phyloP scores from a whole-genome alignment of 352 stramenopile species.

The Phytophthora cactorum region DNA sequence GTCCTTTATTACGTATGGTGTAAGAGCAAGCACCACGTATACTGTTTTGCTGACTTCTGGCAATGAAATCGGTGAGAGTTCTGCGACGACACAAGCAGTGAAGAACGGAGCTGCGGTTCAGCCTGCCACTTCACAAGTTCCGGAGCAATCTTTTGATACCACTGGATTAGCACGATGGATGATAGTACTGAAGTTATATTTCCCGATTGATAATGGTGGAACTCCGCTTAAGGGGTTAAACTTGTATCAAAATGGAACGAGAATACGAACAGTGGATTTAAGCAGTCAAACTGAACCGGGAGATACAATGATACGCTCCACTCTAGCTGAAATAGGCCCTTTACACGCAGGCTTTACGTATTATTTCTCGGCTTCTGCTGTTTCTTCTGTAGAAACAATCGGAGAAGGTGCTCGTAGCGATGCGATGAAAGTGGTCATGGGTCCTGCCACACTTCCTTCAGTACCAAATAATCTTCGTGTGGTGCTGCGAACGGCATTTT shows the following conservation, averaged over 20 bases:
- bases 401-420: constrained; percentile 46
- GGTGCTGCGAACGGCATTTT: constrained; percentile 28
- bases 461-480: constrained; percentile 42
- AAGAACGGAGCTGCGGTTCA: constrained; percentile 34
- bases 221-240: constrained; percentile 36
- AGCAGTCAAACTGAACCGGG: constrained; percentile 15
- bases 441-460: constrained; percentile 43
- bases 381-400: constrained; percentile 34
- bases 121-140: constrained; percentile 33
- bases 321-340: constrained; percentile 28
- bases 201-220: constrained; percentile 51
- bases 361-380: constrained; percentile 36
- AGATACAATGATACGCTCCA: constrained; percentile 12
- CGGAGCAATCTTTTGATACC: constrained; percentile 21
- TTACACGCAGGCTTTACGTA: constrained; percentile 45
- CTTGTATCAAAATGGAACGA: constrained; percentile 54
- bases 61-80: constrained; percentile 39
- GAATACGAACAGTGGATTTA: constrained; percentile 23
- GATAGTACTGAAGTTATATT: constrained; percentile 39
- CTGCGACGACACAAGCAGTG: constrained; percentile 7
- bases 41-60: constrained; percentile 27
- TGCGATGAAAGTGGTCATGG: constrained; percentile 30
- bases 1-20: constrained; percentile 30
- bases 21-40: constrained; percentile 39
- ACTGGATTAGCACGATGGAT: constrained; percentile 34